phyloP scores from a whole-genome alignment of 768 basidiomycete genomes.

The Tylopilus sp. region DNA sequence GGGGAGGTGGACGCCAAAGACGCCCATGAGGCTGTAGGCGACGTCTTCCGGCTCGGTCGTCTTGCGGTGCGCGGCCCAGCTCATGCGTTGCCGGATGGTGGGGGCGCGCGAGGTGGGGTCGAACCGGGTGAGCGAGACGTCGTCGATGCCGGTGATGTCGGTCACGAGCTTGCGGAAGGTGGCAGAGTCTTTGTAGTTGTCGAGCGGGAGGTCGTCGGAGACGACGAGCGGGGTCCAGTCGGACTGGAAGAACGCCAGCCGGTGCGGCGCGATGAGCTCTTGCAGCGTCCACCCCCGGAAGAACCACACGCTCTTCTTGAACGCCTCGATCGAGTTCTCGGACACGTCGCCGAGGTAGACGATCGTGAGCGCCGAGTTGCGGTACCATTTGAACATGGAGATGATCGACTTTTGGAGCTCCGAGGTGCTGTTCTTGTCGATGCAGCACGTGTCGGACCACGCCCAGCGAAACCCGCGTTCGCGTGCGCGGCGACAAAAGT shows the following conservation, averaged over 20 bases:
- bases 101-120: slow-evolving; percentile 11
- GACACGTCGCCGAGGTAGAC: slow-evolving; percentile 22
- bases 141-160: slow-evolving; percentile 19
- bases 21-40: slow-evolving; percentile 29
- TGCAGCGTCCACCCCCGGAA: slow-evolving; percentile 25
- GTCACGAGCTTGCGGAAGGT: slow-evolving; percentile 12
- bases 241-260: slow-evolving; percentile 20
- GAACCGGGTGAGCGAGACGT: slow-evolving; percentile 16
- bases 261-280: slow-evolving; percentile 26
- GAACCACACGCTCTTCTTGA: slow-evolving; percentile 25
- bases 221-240: slow-evolving; percentile 21
- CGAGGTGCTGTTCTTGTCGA: slow-evolving; percentile 27
- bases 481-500: slow-evolving; percentile 18
- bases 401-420: slow-evolving; percentile 29
- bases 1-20: slow-evolving; percentile 27
- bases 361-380: slow-evolving; percentile 23
- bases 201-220: slow-evolving; percentile 11
- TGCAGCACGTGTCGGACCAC: slow-evolving; percentile 30
- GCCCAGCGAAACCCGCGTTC: slow-evolving; percentile 23
- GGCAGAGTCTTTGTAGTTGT: slow-evolving; percentile 17
- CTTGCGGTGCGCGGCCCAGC: slow-evolving; percentile 29
- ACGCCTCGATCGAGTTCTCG: slow-evolving; percentile 11
- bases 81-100: slow-evolving; percentile 21
- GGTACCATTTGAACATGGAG: slow-evolving; percentile 32
- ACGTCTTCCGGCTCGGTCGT: slow-evolving; percentile 29